These are phyloP conservation scores for Parachlorella kessleri DNA, from an alignment of 139 green algal genomes.

Conservation along the genomic window DNA sequence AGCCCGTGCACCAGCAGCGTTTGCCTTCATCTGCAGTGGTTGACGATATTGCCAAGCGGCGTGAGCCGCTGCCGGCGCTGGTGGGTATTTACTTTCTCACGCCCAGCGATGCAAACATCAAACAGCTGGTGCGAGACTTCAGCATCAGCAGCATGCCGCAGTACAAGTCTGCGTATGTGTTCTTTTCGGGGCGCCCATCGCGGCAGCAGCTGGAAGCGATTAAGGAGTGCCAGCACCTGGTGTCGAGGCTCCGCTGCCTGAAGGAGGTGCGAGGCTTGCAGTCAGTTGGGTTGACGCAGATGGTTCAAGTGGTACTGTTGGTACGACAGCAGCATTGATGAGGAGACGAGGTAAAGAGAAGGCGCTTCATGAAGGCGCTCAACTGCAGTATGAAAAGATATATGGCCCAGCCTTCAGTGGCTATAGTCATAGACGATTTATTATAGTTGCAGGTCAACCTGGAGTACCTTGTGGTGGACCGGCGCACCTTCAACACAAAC, in stretches of 20 bases:
- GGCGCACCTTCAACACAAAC: slow-evolving; percentile 79
- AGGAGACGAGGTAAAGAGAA: too few species aligned
- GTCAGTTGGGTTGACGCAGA: not conserved
- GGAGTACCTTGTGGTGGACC: slow-evolving; percentile 84
- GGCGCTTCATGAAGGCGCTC: too few species aligned
- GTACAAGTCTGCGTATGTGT: slow-evolving; percentile 86
- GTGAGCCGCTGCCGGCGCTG: slow-evolving; percentile 71
- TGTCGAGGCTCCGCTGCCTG: slow-evolving; percentile 54
- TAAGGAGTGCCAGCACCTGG: slow-evolving; percentile 45
- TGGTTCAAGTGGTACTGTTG: not conserved
- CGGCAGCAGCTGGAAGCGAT: slow-evolving; percentile 55
- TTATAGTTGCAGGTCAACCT: slow-evolving; percentile 88
- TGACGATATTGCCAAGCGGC: slow-evolving; percentile 72
- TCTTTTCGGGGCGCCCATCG: slow-evolving; percentile 77
- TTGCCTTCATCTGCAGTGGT: slow-evolving; percentile 60
- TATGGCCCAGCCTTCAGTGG: too few species aligned
- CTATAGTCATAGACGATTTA: too few species aligned
- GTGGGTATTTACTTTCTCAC: slow-evolving; percentile 90
- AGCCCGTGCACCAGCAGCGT: slow-evolving; percentile 16
- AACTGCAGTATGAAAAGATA: too few species aligned
- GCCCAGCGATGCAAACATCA: slow-evolving; percentile 57
- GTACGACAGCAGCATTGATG: too few species aligned
- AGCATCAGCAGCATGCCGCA: slow-evolving; percentile 13
- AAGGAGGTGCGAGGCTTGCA: slow-evolving; percentile 73
- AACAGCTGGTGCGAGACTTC: slow-evolving; percentile 70